Conservation (phyloP, 2,329 filamentous ascomycete genomes). For the Myrmaecium sp. region DNA sequence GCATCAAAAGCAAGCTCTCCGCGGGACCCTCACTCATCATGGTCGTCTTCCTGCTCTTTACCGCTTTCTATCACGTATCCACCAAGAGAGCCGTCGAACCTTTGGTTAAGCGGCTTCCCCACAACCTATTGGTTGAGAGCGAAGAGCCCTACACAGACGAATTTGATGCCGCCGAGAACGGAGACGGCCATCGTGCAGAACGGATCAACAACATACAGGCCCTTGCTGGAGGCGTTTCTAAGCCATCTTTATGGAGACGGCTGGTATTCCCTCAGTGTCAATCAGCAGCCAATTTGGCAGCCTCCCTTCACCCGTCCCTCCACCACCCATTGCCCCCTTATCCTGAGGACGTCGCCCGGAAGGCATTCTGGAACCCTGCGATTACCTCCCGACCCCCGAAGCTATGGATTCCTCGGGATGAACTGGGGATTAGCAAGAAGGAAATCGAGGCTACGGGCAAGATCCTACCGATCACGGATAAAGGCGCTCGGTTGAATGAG, state of each 20-base stretch:
- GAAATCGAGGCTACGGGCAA: slow-evolving; percentile 23
- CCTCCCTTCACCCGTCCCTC: slow-evolving; percentile 3
- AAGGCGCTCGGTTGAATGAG: slow-evolving; percentile 27
- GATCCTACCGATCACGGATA: slow-evolving; percentile 25
- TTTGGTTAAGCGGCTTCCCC: slow-evolving; percentile 4
- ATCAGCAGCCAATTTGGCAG: slow-evolving; percentile 2
- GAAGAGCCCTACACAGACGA: slow-evolving; percentile 27
- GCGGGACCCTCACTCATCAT: slow-evolving; percentile 18
- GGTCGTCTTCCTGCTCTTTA: slow-evolving; percentile 10
- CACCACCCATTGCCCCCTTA: slow-evolving; percentile 3
- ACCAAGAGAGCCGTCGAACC: slow-evolving; percentile 5
- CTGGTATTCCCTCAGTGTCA: too few species aligned
- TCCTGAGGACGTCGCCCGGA: slow-evolving; percentile 17
- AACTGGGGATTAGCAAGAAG: slow-evolving; percentile 24
- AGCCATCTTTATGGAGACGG: too few species aligned
- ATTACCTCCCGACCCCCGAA: slow-evolving; percentile 26
- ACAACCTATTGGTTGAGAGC: slow-evolving; percentile 23
- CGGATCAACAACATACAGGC: too few species aligned
- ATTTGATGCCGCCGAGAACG: slow-evolving; percentile 7
- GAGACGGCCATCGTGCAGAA: too few species aligned
- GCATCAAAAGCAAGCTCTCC: slow-evolving; percentile 8
- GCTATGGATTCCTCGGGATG: slow-evolving; percentile 29
- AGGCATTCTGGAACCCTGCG: slow-evolving; percentile 28
- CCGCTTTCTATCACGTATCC: slow-evolving; percentile 5
- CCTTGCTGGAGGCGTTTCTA: too few species aligned